Base-by-base conservation (phyloP, 164 flowering plant genomes). In the Tinospora cordifolia region DNA sequence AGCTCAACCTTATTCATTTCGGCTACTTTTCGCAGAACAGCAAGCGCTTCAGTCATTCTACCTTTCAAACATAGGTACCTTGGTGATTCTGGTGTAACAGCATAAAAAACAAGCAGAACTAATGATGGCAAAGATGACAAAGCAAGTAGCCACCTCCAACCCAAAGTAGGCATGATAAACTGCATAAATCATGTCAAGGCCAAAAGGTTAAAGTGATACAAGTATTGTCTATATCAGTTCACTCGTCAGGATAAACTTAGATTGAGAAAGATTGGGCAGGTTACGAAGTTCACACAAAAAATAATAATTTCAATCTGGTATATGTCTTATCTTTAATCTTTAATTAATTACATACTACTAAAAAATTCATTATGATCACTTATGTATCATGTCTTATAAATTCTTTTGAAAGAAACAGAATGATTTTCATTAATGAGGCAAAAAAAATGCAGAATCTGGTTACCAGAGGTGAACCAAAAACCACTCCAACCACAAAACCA, bases 91-190 rank as follows among this genome's bases (percentile, higher is more conserved):
- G 93, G 97, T 39, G 83, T 76, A 14, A 76, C 19, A n/a, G 69
- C 6, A 65, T 87, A 90, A 75, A 93, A 86, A 46, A 90, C 5
- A 57, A 89, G 93, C 68, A 92, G 87, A 58, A 86, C 58, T 0
- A 81, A 81, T 21, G 96, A 82, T 24, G 98, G 97, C 7, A 92
- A 49, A 70, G 93, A 77, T 64, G 97, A 91, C 30, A 93, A 27
- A 40, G 81, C 96, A 74, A 91, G 93, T 68, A 93, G 74, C 97
- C 97, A 93, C 77, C 98, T 90, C 98, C 98, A 91, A 39, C 96
- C 96, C 74, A 90, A 72, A 67, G 65, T 86, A 51, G 98, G 98
- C 98, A 93, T 88, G 72, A 90, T 72, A 64, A 83, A 63, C 98
- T 93, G 84, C 81, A 81, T 66, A 39, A 30, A 71, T 13, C 0